These are phyloP conservation scores for Raffaelea albimanens DNA, from an alignment of 2,329 filamentous ascomycete species.

Conservation along the genomic window DNA sequence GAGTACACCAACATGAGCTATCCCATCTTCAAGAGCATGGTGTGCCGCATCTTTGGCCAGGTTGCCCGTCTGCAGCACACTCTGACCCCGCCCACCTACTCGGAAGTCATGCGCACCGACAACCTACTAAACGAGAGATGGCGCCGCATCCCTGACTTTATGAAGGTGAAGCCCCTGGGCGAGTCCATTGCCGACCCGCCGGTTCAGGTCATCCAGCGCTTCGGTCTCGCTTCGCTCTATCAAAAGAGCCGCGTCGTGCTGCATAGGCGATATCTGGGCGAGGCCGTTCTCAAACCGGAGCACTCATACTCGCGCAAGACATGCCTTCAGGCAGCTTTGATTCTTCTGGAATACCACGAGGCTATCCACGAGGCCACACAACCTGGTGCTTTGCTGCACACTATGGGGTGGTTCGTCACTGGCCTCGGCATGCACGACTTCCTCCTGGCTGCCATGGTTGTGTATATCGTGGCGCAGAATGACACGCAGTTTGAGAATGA, in stretches of 20 bases:
- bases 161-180: conserved; percentile 37
- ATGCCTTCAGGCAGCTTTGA: conserved; percentile 39
- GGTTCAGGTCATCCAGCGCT: conserved; percentile 39
- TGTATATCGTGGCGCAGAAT: conserved; percentile 43
- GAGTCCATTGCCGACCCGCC: conserved; percentile 39
- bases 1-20: conserved; percentile 53
- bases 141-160: conserved; percentile 34
- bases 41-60: conserved; percentile 38
- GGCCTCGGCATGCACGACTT: conserved; percentile 52
- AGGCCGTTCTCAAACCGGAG: conserved; percentile 28
- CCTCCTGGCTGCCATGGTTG: conserved; percentile 49
- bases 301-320: conserved; percentile 42
- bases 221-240: conserved; percentile 41
- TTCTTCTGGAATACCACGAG: conserved; percentile 37
- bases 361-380: conserved; percentile 37
- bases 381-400: conserved; percentile 42
- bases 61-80: conserved; percentile 41
- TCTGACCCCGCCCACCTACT: conserved; percentile 35
- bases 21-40: conserved; percentile 38
- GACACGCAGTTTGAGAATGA: conserved; percentile 17
- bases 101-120: conserved; percentile 40
- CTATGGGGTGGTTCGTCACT: conserved; percentile 47
- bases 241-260: conserved; percentile 47
- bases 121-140: conserved; percentile 33
- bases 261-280: conserved; percentile 43